Conservation (phyloP, 192 early-diverging fungal genomes). For the Coemansia sp. region DNA sequence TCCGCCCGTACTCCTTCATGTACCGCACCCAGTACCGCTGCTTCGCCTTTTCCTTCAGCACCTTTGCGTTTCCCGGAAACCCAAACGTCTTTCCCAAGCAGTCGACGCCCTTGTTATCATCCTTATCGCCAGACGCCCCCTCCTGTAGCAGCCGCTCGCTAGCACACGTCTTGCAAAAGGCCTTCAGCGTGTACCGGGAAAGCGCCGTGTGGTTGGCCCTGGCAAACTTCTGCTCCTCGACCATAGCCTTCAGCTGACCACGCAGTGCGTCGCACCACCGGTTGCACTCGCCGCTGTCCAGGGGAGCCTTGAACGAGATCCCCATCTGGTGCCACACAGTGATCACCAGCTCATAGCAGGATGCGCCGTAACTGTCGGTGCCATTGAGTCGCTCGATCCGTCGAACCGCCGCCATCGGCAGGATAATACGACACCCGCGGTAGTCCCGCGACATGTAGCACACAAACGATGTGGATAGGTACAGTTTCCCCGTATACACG, state of each 20-base stretch:
- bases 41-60: constrained; percentile 44
- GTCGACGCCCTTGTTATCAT: constrained; percentile 8
- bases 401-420: constrained; percentile 89
- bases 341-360: constrained; percentile 71
- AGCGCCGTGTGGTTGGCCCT: constrained; percentile 32
- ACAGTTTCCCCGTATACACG: constrained; percentile 69
- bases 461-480: constrained; percentile 86
- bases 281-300: constrained; percentile 67
- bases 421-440: constrained; percentile 70
- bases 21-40: constrained; percentile 49
- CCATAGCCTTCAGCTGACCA: constrained; percentile 72
- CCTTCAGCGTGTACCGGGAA: constrained; percentile 48
- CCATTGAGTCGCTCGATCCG: constrained; percentile 85
- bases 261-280: constrained; percentile 79
- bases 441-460: constrained; percentile 74
- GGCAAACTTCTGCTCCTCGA: constrained; percentile 75
- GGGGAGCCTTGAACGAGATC: constrained; percentile 79
- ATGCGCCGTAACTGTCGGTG: constrained; percentile 39
- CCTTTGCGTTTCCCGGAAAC: constrained; percentile 42
- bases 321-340: constrained; percentile 91
- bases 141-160: constrained; percentile 64
- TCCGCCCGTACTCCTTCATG: constrained; percentile 74
- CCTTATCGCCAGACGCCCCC: neutral
- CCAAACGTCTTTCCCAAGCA: constrained; percentile 53
- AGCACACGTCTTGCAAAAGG: constrained; percentile 63